A percentile compares a stretch with the other conserved stretches of the same genome.
Evolutionary conservation across 1,284 basidiomycete genomes (phyloP).

Genomic region (Cryptococcus sp.): DNA sequence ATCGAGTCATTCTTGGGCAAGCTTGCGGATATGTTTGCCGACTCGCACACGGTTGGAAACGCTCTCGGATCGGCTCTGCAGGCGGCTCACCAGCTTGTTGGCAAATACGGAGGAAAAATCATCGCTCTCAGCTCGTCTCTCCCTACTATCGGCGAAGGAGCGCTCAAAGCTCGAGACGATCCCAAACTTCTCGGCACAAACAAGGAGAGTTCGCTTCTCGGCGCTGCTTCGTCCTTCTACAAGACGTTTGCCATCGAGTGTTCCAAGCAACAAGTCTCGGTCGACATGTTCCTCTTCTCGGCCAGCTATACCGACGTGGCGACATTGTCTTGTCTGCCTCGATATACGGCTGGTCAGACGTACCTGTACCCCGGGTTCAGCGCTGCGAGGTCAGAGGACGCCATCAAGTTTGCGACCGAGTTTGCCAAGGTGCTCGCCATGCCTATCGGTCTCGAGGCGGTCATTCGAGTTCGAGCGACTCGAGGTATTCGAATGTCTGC

Average conservation of each 20-base stretch:
- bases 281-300: conserved; percentile 99
- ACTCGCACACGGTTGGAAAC: conserved; percentile 83
- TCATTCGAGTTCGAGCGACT: conserved; percentile 94
- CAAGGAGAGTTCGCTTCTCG: conserved; percentile 84
- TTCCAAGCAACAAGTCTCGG: conserved; percentile 92
- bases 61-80: conserved; percentile 94
- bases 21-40: conserved; percentile 94
- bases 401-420: conserved; percentile 95
- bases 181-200: conserved; percentile 90
- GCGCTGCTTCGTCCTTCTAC: conserved; percentile 89
- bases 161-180: conserved; percentile 94
- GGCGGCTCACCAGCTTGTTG: conserved; percentile 91
- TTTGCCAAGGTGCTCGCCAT: conserved; percentile 88
- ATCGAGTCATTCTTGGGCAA: conserved; percentile 76
- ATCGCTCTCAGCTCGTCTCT: conserved; percentile 81
- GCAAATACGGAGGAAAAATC: conserved; percentile 92
- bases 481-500: conserved; percentile 91
- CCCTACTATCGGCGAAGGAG: conserved; percentile 82
- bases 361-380: conserved; percentile 99
- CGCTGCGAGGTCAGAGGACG: conserved; percentile 87
- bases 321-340: conserved; percentile 69
- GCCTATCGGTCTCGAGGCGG: conserved; percentile 94
- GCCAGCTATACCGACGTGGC: conserved; percentile 93
- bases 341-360: conserved; percentile 96
- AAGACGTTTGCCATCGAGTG: conserved; percentile 99